phyloP scores from a whole-genome alignment of 441 rosid genomes.

The Capsella rubella region DNA sequence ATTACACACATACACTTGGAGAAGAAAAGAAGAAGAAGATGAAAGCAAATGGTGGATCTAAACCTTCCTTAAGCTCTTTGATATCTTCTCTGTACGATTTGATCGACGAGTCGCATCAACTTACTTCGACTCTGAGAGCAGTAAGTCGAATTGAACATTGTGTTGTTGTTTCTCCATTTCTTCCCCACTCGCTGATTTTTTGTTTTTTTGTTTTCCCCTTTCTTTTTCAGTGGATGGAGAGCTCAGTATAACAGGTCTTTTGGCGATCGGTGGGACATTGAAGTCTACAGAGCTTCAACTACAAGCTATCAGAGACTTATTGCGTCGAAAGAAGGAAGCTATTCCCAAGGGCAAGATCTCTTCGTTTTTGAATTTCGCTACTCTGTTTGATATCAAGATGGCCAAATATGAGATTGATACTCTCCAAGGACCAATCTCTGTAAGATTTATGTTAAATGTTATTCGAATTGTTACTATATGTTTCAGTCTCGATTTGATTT shows the following conservation, averaged over 20 bases:
- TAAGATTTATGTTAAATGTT: not conserved
- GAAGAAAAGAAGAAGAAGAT: constrained; percentile 3
- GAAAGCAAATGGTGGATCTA: not conserved
- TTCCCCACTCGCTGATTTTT: not conserved
- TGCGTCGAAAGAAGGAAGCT: not conserved
- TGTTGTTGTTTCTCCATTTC: not conserved
- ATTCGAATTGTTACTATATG: not conserved
- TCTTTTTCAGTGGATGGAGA: not conserved
- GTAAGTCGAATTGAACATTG: not conserved
- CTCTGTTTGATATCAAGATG: not conserved
- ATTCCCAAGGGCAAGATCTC: not conserved
- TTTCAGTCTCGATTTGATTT: not conserved
- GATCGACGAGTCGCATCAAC: not conserved
- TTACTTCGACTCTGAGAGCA: not conserved
- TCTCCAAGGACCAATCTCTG: not conserved
- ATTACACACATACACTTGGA: not conserved
- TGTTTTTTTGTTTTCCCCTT: not conserved
- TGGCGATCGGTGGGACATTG: not conserved
- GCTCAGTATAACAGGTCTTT: not conserved
- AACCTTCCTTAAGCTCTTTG: not conserved
- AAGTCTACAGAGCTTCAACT: not conserved
- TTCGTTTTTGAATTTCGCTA: not conserved
- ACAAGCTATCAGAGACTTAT: not conserved
- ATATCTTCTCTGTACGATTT: not conserved
- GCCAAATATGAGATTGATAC: not conserved